phyloP scores from a whole-genome alignment of 2,329 filamentous ascomycete species.

The Fusarium liriodendri region DNA sequence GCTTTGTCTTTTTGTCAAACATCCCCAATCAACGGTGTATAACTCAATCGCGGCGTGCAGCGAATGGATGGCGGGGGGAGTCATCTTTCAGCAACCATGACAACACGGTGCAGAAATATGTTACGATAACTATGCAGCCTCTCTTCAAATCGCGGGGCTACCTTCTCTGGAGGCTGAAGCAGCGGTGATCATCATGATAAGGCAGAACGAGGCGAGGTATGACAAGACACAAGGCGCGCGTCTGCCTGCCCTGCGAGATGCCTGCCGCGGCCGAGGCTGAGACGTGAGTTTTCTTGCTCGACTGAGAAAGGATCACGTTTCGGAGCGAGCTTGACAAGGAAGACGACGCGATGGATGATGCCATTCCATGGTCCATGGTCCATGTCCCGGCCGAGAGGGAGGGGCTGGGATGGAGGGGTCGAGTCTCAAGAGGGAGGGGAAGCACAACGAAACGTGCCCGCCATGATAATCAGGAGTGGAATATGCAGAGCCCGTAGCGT shows the following conservation, averaged over 20 bases:
- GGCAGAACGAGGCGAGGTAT: slow-evolving; percentile 10
- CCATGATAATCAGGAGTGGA: slow-evolving; percentile 19
- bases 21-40: neutral
- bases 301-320: slow-evolving; percentile 18
- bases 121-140: neutral
- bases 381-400: slow-evolving; percentile 18
- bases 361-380: neutral
- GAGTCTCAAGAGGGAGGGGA: neutral
- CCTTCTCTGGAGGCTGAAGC: slow-evolving; percentile 2
- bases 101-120: slow-evolving; percentile 19
- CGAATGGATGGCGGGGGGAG: slow-evolving; percentile 23
- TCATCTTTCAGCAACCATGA: slow-evolving; percentile 25
- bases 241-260: slow-evolving; percentile 21
- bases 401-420: neutral
- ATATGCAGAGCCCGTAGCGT: slow-evolving; percentile 19
- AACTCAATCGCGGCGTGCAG: slow-evolving; percentile 15
- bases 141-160: slow-evolving; percentile 4
- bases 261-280: slow-evolving; percentile 32
- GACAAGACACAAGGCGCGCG: neutral
- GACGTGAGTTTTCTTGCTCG: slow-evolving; percentile 18
- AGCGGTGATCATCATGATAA: slow-evolving; percentile 22
- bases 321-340: slow-evolving; percentile 21
- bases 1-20: neutral
- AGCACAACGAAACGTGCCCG: slow-evolving; percentile 25
- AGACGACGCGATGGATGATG: slow-evolving; percentile 31